Conservation (phyloP, 2,329 filamentous ascomycete species). For the Dactylonectria estremocensis region DNA sequence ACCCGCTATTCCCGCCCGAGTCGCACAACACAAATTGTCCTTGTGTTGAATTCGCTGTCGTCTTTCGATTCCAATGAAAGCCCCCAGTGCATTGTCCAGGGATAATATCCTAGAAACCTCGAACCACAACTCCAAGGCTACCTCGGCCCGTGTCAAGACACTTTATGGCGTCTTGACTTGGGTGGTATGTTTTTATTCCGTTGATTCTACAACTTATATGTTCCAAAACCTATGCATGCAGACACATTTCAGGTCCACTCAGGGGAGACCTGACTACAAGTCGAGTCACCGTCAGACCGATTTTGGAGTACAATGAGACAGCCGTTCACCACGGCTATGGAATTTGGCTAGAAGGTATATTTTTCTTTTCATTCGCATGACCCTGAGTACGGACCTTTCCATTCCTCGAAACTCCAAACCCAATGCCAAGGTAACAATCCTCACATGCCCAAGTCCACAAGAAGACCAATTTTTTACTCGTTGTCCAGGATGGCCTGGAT, state of each 20-base stretch:
- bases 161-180: not conserved
- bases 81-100: not conserved
- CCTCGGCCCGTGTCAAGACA: not conserved
- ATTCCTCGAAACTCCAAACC: conserved; percentile 58
- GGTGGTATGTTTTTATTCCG: conserved; percentile 9
- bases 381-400: conserved; percentile 53
- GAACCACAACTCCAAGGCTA: conserved; percentile 12
- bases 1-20: not conserved
- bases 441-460: conserved; percentile 49
- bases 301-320: conserved; percentile 45
- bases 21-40: not conserved
- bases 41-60: not conserved
- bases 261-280: conserved; percentile 14
- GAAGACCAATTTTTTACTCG: conserved; percentile 53
- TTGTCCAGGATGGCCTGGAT: conserved; percentile 84
- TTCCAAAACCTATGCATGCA: conserved; percentile 7
- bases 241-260: conserved; percentile 16
- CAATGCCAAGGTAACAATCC: conserved; percentile 53
- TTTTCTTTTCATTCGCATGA: conserved; percentile 56
- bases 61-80: not conserved
- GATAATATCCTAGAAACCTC: conserved; percentile 7
- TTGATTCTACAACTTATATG: conserved; percentile 13
- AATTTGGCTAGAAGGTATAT: conserved; percentile 53
- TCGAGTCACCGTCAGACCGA: conserved; percentile 1
- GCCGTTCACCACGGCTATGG: conserved; percentile 50